phyloP scores from a whole-genome alignment of 164 flowering plant species.

The Magnolia changhungtana region DNA sequence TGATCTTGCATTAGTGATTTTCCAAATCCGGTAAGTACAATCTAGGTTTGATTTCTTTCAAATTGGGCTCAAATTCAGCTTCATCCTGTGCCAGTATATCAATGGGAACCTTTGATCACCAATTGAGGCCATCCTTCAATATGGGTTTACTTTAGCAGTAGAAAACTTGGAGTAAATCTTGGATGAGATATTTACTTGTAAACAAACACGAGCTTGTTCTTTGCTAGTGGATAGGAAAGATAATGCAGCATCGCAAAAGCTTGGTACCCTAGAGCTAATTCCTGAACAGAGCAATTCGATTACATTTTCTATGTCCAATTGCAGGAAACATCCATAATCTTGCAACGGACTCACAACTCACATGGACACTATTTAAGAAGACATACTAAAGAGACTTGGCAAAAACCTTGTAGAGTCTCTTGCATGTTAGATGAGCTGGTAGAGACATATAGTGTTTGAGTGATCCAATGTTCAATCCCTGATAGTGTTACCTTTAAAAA shows the following conservation, averaged over 20 bases:
- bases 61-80: neutral
- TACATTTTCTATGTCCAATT: too few relatives aligned
- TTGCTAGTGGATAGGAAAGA: neutral
- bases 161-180: neutral
- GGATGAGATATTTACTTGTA: neutral
- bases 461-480: too few relatives aligned
- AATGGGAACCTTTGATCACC: neutral
- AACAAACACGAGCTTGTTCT: neutral
- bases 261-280: neutral
- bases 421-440: neutral
- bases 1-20: too few relatives aligned
- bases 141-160: neutral
- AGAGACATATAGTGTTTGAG: too few relatives aligned
- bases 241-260: neutral
- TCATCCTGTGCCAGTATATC: neutral
- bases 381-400: neutral
- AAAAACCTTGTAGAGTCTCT: neutral
- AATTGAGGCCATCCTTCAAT: neutral
- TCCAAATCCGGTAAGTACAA: too few relatives aligned
- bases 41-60: neutral
- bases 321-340: neutral
- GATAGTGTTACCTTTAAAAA: too few relatives aligned
- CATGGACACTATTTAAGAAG: neutral
- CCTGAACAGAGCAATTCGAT: neutral
- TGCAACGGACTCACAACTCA: neutral